phyloP scores from a whole-genome alignment of 2,329 filamentous ascomycete genomes.

The Zymoseptoria tritici region DNA sequence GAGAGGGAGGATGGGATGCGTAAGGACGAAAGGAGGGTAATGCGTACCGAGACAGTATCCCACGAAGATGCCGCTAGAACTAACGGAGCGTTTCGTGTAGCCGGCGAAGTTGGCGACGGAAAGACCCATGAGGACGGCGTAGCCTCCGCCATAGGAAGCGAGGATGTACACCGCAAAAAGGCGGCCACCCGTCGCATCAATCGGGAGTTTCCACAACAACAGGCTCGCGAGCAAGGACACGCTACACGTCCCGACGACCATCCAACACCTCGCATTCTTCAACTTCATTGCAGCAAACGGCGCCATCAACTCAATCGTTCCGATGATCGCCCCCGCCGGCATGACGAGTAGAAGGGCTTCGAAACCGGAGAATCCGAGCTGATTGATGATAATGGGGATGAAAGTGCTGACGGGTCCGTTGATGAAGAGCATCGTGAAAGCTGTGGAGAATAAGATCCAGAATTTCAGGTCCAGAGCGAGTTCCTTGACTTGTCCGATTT shows the following conservation, averaged over 20 bases:
- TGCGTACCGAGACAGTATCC: conserved; percentile 44
- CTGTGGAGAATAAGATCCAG: conserved; percentile 36
- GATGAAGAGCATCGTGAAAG: conserved; percentile 37
- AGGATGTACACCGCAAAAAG: conserved; percentile 46
- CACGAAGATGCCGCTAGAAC: conserved; percentile 44
- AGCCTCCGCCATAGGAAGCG: conserved; percentile 40
- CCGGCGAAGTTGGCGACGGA: conserved; percentile 46
- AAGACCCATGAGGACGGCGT: conserved; percentile 46
- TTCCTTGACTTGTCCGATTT: conserved; percentile 38
- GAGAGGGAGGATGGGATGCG: no score
- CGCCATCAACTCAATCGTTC: conserved; percentile 35
- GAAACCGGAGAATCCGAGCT: conserved; percentile 39
- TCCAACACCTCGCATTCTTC: conserved; percentile 30
- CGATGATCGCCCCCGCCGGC: conserved; percentile 34
- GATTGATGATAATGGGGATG: conserved; percentile 40
- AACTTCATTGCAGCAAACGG: conserved; percentile 37
- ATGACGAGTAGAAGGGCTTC: conserved; percentile 39
- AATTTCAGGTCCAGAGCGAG: conserved; percentile 29
- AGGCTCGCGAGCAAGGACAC: conserved; percentile 38
- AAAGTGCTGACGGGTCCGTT: conserved; percentile 42
- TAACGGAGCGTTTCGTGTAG: conserved; percentile 45
- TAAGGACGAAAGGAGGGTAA: no score
- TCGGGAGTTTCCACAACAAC: conserved; percentile 40
- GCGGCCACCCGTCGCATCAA: conserved; percentile 36
- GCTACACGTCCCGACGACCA: conserved; percentile 35